These are phyloP conservation scores for Cryoendolithus antarcticus DNA, from an alignment of 2,329 filamentous ascomycete species.

Conservation along the genomic window DNA sequence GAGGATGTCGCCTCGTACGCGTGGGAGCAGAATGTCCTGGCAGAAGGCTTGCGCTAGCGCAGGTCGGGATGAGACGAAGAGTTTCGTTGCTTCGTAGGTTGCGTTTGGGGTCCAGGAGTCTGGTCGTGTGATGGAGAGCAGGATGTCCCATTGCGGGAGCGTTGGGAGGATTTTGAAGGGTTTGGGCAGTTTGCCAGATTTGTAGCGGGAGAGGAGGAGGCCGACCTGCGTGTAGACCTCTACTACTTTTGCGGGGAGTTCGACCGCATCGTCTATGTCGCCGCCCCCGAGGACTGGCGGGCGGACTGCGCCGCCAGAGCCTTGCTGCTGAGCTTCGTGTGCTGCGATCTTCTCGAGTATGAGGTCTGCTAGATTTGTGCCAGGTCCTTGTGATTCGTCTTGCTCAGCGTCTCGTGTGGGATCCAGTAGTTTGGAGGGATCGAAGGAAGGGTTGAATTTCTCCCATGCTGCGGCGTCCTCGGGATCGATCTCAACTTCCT, in stretches of 20 bases:
- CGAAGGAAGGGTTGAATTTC: conserved; percentile 68
- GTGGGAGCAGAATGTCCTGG: conserved; percentile 73
- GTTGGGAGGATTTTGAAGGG: conserved; percentile 95
- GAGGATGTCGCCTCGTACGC: conserved; percentile 85
- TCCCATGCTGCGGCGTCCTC: conserved; percentile 83
- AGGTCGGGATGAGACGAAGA: conserved; percentile 81
- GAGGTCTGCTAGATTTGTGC: conserved; percentile 76
- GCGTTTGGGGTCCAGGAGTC: conserved; percentile 69
- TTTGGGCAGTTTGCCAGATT: conserved; percentile 91
- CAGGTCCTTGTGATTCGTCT: conserved; percentile 24
- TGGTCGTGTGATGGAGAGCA: conserved; percentile 72
- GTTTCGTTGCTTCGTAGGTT: conserved; percentile 76
- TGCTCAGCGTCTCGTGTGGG: conserved; percentile 40
- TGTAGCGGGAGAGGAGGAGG: conserved; percentile 79
- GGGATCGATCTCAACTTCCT: conserved; percentile 68
- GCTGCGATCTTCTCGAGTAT: conserved; percentile 91
- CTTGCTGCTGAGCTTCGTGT: conserved; percentile 57
- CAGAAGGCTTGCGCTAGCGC: conserved; percentile 72
- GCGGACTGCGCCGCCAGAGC: conserved; percentile 31
- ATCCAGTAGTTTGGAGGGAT: conserved; percentile 57
- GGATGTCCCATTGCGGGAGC: conserved; percentile 81
- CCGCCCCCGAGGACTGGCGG: conserved; percentile 38
- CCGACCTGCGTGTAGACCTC: conserved; percentile 93
- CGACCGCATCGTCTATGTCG: conserved; percentile 63
- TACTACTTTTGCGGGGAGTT: conserved; percentile 80